A percentile compares a stretch with the other conserved stretches of the same genome.
Evolutionary conservation across 129 eudicot species (phyloP).

Genomic region (Escallonia rubra): DNA sequence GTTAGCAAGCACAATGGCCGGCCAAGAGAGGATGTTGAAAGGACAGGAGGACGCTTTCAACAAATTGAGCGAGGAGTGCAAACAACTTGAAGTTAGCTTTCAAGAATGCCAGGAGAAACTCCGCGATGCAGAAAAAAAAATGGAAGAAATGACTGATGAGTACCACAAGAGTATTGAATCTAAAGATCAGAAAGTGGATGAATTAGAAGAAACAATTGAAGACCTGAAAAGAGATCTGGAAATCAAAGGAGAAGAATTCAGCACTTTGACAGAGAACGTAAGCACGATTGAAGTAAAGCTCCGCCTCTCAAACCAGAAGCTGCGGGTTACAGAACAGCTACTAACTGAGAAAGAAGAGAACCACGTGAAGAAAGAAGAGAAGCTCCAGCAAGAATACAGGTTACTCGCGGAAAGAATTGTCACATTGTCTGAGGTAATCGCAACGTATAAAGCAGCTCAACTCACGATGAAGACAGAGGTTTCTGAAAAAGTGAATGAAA

Average conservation of each 20-base stretch:
- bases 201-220: constrained; percentile 63
- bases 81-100: constrained; percentile 28
- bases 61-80: constrained; percentile 32
- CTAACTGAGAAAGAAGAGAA: constrained; percentile 60
- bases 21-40: constrained; percentile 27
- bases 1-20: constrained; percentile 23
- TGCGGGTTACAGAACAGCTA: constrained; percentile 82
- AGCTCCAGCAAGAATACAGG: constrained; percentile 58
- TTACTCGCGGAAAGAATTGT: constrained; percentile 49
- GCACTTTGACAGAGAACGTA: constrained; percentile 58
- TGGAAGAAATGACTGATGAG: constrained; percentile 46
- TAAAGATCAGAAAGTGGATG: constrained; percentile 35
- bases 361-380: constrained; percentile 43
- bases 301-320: constrained; percentile 80
- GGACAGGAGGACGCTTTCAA: constrained; percentile 29
- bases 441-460: constrained; percentile 49
- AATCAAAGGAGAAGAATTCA: constrained; percentile 65
- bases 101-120: constrained; percentile 32
- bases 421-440: constrained; percentile 30
- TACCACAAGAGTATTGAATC: constrained; percentile 22
- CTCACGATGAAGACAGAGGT: constrained; percentile 31
- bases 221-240: constrained; percentile 74
- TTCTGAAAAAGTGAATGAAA: constrained; percentile 41
- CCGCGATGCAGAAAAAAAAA: constrained; percentile 38
- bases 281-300: constrained; percentile 73